Conservation (phyloP, 495 filamentous ascomycete genomes). For the Xylaria telfairii region DNA sequence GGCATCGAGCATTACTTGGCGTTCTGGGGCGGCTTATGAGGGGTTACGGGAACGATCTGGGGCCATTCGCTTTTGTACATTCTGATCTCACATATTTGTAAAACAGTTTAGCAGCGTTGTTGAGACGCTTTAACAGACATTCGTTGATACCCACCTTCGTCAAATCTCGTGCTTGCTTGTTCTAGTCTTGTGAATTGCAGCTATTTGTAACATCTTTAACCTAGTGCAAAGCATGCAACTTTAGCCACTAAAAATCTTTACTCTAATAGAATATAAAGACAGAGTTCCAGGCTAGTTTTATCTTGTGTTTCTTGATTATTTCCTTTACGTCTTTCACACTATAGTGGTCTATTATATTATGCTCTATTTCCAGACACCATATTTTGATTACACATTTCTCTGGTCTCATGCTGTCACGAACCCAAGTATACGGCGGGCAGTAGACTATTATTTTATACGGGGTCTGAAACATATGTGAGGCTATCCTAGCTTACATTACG, state of each 20-base stretch:
- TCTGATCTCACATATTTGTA: background rate
- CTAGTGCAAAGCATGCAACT: no score
- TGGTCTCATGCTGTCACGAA: no score
- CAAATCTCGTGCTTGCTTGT: background rate
- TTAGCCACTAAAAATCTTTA: no score
- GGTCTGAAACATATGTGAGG: no score
- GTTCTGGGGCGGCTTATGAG: background rate
- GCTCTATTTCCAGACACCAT: no score
- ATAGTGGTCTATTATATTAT: no score
- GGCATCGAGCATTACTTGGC: background rate
- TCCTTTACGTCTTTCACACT: no score
- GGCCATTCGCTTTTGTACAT: background rate
- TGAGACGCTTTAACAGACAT: background rate
- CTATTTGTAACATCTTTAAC: background rate
- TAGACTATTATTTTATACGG: no score
- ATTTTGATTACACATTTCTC: no score
- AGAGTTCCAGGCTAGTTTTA: background rate
- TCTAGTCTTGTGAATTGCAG: background rate
- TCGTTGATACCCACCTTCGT: slow-evolving; percentile 7
- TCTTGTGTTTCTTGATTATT: no score
- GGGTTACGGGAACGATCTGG: background rate
- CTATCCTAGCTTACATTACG: no score
- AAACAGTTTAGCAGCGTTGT: background rate
- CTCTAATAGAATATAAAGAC: background rate
- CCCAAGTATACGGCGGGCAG: no score